Evolutionary conservation across 2,329 filamentous ascomycete genomes (phyloP).

Genomic region (Biscogniauxia marginata): DNA sequence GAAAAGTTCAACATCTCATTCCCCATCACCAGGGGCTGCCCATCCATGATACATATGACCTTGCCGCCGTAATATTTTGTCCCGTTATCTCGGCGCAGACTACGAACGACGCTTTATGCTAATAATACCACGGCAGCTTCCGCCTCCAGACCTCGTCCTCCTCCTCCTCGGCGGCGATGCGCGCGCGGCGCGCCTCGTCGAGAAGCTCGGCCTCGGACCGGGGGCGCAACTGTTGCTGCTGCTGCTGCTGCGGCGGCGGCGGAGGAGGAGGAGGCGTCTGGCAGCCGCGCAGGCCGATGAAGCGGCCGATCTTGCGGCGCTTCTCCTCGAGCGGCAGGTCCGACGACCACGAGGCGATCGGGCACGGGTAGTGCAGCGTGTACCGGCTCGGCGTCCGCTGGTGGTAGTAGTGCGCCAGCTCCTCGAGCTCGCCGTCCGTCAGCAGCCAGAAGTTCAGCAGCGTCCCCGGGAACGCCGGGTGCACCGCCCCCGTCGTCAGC

Average conservation of each 20-base stretch:
- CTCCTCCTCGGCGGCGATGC: conserved; percentile 37
- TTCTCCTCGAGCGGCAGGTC: conserved; percentile 62
- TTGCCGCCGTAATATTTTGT: neutral
- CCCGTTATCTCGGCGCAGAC: too few relatives aligned
- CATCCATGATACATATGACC: neutral
- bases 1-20: too few relatives aligned
- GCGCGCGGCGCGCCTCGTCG: conserved; percentile 4
- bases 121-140: conserved; percentile 42
- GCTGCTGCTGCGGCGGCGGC: too few relatives aligned
- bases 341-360: conserved; percentile 57
- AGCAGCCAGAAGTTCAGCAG: conserved; percentile 73
- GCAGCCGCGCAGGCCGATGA: conserved; percentile 68
- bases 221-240: too few relatives aligned
- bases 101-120: too few relatives aligned
- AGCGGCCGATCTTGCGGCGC: conserved; percentile 68
- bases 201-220: conserved; percentile 47
- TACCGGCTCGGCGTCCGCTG: conserved; percentile 59
- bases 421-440: conserved; percentile 68
- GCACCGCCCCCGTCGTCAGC: conserved; percentile 58
- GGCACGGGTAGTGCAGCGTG: conserved; percentile 63
- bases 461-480: conserved; percentile 63
- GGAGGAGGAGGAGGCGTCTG: conserved; percentile 43
- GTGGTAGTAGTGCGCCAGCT: conserved; percentile 70
- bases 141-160: conserved; percentile 47
- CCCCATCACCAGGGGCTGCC: neutral